Evolutionary conservation across 805 yeast genomes (phyloP).

Genomic region (Lipomyces yamanashiensis): DNA sequence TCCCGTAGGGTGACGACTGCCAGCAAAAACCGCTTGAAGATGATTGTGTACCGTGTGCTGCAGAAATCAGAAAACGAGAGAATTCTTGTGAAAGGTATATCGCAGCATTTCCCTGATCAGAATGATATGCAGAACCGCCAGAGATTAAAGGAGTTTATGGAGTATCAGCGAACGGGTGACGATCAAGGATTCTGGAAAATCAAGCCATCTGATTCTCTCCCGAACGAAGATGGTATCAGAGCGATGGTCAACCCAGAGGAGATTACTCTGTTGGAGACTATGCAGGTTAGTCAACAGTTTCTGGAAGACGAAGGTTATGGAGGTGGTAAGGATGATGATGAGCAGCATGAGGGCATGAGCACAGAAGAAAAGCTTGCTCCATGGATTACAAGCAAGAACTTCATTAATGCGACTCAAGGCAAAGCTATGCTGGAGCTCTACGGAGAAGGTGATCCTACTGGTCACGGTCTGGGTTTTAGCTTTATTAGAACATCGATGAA

Average conservation of each 20-base stretch:
- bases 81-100: conserved; percentile 81
- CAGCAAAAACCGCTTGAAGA: conserved; percentile 84
- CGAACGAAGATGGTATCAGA: conserved; percentile 74
- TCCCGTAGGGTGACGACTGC: conserved; percentile 94
- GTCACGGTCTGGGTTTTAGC: conserved; percentile 86
- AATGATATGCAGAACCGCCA: conserved; percentile 97
- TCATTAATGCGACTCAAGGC: conserved; percentile 91
- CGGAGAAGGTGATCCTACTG: conserved; percentile 95
- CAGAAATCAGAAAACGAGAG: conserved; percentile 75
- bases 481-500: conserved; percentile 91
- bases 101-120: conserved; percentile 93
- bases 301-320: conserved; percentile 76
- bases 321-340: conserved; percentile 49
- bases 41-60: conserved; percentile 89
- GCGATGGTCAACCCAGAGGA: conserved; percentile 93
- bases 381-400: conserved; percentile 92
- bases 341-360: conserved; percentile 53
- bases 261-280: conserved; percentile 79
- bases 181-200: conserved; percentile 96
- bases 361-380: conserved; percentile 87
- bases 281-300: conserved; percentile 90
- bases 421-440: conserved; percentile 94
- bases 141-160: conserved; percentile 95
- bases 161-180: conserved; percentile 88
- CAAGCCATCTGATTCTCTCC: conserved; percentile 66